phyloP scores from a whole-genome alignment of 495 filamentous ascomycete species.

The Penicilliopsis zonata region DNA sequence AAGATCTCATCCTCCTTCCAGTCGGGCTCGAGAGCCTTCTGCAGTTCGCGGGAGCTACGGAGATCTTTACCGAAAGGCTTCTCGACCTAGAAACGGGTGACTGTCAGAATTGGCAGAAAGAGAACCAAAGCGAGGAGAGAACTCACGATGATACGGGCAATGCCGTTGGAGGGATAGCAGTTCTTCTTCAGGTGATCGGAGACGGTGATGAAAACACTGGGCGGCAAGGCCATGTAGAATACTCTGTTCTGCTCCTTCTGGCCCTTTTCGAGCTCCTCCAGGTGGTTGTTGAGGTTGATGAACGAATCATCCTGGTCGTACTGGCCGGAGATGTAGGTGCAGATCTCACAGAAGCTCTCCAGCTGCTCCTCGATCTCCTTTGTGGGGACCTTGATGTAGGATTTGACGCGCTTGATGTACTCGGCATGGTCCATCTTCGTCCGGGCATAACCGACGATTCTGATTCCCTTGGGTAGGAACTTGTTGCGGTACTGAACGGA shows the following conservation, averaged over 20 bases:
- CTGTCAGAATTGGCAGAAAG: slow-evolving; percentile 1
- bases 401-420: slow-evolving; percentile 85
- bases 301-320: slow-evolving; percentile 98
- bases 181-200: slow-evolving; percentile 94
- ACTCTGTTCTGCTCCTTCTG: slow-evolving; percentile 78
- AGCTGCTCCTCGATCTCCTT: slow-evolving; percentile 96
- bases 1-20: slow-evolving; percentile 99
- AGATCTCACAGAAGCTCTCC: slow-evolving; percentile 74
- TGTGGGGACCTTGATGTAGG: slow-evolving; percentile 96
- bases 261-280: slow-evolving; percentile 76
- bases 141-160: slow-evolving; percentile 84
- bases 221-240: slow-evolving; percentile 98
- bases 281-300: slow-evolving; percentile 72
- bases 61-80: slow-evolving; percentile 99
- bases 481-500: slow-evolving; percentile 78
- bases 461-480: slow-evolving; percentile 95
- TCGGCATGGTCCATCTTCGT: slow-evolving; percentile 99
- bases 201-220: slow-evolving; percentile 95
- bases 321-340: slow-evolving; percentile 90
- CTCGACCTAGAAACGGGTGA: slow-evolving; percentile 57
- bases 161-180: slow-evolving; percentile 82
- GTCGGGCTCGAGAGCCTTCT: slow-evolving; percentile 90
- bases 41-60: slow-evolving; percentile 82
- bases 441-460: slow-evolving; percentile 96
- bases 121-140: neutral